A percentile compares a stretch with the other conserved stretches of the same genome.
phyloP scores from a whole-genome alignment of 441 rosid species.

The Jatropha multifida region DNA sequence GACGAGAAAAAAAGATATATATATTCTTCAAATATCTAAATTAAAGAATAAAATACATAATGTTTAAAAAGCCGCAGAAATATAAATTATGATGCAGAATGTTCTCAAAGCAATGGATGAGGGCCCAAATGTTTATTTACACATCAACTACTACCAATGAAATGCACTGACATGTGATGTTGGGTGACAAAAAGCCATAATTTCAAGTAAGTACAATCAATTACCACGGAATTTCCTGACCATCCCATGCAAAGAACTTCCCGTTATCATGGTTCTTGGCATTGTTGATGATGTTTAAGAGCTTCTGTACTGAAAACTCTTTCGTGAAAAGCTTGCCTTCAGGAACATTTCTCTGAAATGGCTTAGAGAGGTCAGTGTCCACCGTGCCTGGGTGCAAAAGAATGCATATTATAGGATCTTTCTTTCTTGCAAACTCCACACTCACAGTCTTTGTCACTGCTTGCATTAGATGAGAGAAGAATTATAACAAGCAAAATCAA shows the following conservation, averaged over 20 bases:
- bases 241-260: conserved; percentile 94
- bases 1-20: background rate
- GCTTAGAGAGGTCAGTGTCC: conserved; percentile 86
- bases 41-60: background rate
- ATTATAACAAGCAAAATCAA: background rate
- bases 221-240: conserved; percentile 85
- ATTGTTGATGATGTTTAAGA: conserved; percentile 58
- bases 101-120: background rate
- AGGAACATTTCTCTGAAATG: conserved; percentile 81
- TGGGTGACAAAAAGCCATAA: background rate
- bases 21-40: background rate
- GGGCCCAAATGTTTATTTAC: background rate
- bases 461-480: conserved; percentile 15
- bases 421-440: conserved; percentile 69
- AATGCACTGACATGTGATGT: background rate
- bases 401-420: conserved; percentile 74
- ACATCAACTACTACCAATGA: background rate
- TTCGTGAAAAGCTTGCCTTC: conserved; percentile 76
- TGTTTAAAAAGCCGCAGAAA: background rate
- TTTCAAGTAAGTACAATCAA: background rate
- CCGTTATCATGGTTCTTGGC: conserved; percentile 71
- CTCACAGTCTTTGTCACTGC: conserved; percentile 75
- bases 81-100: background rate
- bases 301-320: conserved; percentile 76
- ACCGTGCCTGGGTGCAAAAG: conserved; percentile 95